Conservation (phyloP, 2,329 filamentous ascomycete genomes). For the Sclerotinia minor region DNA sequence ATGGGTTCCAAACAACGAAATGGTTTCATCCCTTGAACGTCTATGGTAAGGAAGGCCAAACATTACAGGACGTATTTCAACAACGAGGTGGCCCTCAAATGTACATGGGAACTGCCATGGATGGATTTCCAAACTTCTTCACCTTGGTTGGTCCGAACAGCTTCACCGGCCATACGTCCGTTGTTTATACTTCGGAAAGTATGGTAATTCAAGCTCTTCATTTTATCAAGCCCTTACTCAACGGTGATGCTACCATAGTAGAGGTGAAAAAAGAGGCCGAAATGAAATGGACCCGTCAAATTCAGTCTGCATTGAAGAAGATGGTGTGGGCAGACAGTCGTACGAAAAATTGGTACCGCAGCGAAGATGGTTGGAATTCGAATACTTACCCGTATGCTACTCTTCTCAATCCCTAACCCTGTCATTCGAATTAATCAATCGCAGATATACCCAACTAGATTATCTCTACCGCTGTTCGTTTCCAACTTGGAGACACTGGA, state of each 20-base stretch:
- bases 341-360: slow-evolving; percentile 53
- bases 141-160: slow-evolving; percentile 60
- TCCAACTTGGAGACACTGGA: slow-evolving; percentile 56
- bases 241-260: slow-evolving; percentile 47
- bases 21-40: slow-evolving; percentile 57
- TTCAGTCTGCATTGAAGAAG: slow-evolving; percentile 49
- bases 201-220: slow-evolving; percentile 56
- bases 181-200: slow-evolving; percentile 58
- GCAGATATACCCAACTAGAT: slow-evolving; percentile 52
- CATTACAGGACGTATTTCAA: slow-evolving; percentile 54
- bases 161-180: slow-evolving; percentile 56
- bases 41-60: slow-evolving; percentile 49
- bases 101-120: slow-evolving; percentile 58
- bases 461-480: slow-evolving; percentile 53
- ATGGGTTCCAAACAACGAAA: slow-evolving; percentile 56
- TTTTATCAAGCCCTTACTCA: slow-evolving; percentile 54
- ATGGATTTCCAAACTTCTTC: slow-evolving; percentile 61
- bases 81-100: slow-evolving; percentile 57
- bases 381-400: slow-evolving; percentile 48
- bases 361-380: slow-evolving; percentile 50
- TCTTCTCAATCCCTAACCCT: not conserved
- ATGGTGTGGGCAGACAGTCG: slow-evolving; percentile 50
- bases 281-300: slow-evolving; percentile 48
- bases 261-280: slow-evolving; percentile 53
- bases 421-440: slow-evolving; percentile 24